Base-by-base conservation (phyloP, 1,284 basidiomycete genomes). In the Cutaneotrichosporon arboriforme region DNA sequence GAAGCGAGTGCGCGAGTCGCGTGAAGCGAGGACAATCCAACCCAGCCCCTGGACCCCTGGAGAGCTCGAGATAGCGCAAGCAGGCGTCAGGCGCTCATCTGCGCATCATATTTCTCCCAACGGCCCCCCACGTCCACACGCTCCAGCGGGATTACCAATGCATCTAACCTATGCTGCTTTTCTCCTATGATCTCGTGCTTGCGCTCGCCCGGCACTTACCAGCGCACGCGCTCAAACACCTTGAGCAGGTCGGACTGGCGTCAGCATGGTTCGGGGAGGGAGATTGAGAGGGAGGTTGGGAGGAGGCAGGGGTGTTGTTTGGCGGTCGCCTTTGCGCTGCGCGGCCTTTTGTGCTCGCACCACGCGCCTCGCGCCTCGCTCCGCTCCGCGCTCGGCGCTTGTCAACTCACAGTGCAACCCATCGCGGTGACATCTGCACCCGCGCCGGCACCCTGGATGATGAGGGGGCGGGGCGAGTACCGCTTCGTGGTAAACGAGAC, bases 341-440 rank as follows among this genome's bases (percentile, higher is more conserved):
- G n/a, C n/a, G n/a, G n/a, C n/a, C n/a, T n/a, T n/a, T n/a, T n/a
- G n/a, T n/a, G n/a, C n/a, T n/a, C n/a, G n/a, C n/a, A n/a, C n/a
- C n/a, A 7, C 7, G 26, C 26, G 26, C 5, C 26, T 31, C 26
- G 26, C 26, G n/a, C 17, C 9, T 31, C 40, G 15, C 14, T n/a
- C 20, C 4, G 23, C 35, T 37, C 20, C 1, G 3, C 21, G 4
- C 45, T 35, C 38, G 20, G 13, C 36, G 7, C 4, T 13, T 2
- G 10, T 10, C 7, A 9, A 67, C 73, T 69, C 64, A 72, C 73
- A 26, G 70, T 74, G 17, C 97, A 92, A 20, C 94, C 94, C 91
- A 97, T 97, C 0, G 94, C 96, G 15, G 94, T 98, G 15, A 98
- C 94, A 23, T 89, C 92, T 2, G 92, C 92, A 18, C 94, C 94